Evolutionary conservation across 371 early-diverging fungal genomes (phyloP).

Genomic region (Synchytrium microbalum): DNA sequence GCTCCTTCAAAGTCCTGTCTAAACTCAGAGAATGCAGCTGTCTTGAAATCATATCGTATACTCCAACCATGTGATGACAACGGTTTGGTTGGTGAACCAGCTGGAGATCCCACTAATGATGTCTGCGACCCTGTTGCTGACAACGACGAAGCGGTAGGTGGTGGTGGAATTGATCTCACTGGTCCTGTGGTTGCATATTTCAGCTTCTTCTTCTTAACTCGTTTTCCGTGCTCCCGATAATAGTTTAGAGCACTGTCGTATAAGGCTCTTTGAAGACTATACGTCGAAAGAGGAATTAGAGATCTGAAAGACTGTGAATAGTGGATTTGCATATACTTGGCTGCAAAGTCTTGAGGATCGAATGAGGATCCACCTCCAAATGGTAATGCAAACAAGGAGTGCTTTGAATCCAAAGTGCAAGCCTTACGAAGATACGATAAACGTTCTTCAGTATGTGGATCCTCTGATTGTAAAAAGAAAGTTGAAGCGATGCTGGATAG

Average conservation of each 20-base stretch:
- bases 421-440: slow-evolving; percentile 50
- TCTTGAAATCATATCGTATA: slow-evolving; percentile 74
- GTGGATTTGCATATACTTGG: slow-evolving; percentile 37
- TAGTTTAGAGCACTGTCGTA: slow-evolving; percentile 60
- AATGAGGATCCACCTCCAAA: slow-evolving; percentile 25
- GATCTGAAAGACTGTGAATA: not conserved
- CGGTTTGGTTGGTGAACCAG: slow-evolving; percentile 14
- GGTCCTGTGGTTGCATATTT: slow-evolving; percentile 49
- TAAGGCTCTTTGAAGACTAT: slow-evolving; percentile 56
- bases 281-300: not conserved
- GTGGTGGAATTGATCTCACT: slow-evolving; percentile 16
- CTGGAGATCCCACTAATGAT: slow-evolving; percentile 5
- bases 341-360: slow-evolving; percentile 58
- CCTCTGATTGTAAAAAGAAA: no score
- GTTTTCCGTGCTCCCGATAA: slow-evolving; percentile 66
- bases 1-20: slow-evolving; percentile 71
- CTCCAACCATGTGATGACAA: slow-evolving; percentile 56
- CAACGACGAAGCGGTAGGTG: slow-evolving; percentile 7
- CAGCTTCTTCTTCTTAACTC: slow-evolving; percentile 59
- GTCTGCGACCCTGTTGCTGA: not conserved
- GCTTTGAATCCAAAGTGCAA: slow-evolving; percentile 55
- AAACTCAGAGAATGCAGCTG: slow-evolving; percentile 66
- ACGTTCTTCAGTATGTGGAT: slow-evolving; percentile 58
- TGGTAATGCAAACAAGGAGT: slow-evolving; percentile 55
- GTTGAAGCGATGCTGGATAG: not conserved